Percentiles rank a stretch among this genome's conserved stretches.
These are phyloP conservation scores for Cubamyces sp. DNA, from an alignment of 768 basidiomycete genomes.

Conservation along the genomic window DNA sequence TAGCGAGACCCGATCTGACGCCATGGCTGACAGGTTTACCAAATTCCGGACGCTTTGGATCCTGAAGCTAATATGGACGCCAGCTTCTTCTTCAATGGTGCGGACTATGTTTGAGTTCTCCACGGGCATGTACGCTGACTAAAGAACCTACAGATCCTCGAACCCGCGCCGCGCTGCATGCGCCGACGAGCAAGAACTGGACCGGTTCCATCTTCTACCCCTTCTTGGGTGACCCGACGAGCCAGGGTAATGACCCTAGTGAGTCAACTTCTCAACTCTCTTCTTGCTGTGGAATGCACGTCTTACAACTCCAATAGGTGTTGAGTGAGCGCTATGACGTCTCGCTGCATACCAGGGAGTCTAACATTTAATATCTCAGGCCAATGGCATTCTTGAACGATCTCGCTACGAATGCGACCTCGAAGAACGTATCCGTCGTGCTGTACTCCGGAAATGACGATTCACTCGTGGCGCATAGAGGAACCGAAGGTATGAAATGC, in stretches of 20 bases:
- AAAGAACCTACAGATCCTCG: slow-evolving; percentile 45
- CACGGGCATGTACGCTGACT: background rate
- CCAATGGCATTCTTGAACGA: slow-evolving; percentile 67
- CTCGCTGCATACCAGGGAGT: too few species aligned
- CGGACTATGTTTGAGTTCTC: slow-evolving; percentile 16
- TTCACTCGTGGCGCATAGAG: slow-evolving; percentile 60
- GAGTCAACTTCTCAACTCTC: slow-evolving; percentile 18
- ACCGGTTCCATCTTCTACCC: slow-evolving; percentile 34
- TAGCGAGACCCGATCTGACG: background rate
- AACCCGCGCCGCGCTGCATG: slow-evolving; percentile 66
- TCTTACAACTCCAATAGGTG: slow-evolving; percentile 29
- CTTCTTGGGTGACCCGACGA: slow-evolving; percentile 30
- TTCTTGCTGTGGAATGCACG: background rate
- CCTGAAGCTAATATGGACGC: slow-evolving; percentile 56
- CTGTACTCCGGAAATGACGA: slow-evolving; percentile 75
- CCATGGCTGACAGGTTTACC: slow-evolving; percentile 28
- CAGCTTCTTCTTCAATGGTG: slow-evolving; percentile 66
- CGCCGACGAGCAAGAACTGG: slow-evolving; percentile 63
- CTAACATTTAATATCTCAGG: slow-evolving; percentile 35
- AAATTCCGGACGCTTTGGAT: slow-evolving; percentile 40
- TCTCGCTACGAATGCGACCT: slow-evolving; percentile 64
- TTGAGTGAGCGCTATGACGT: slow-evolving; percentile 34
- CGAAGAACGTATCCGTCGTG: slow-evolving; percentile 52
- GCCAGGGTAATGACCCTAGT: slow-evolving; percentile 39
- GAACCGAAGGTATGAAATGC: slow-evolving; percentile 56